phyloP scores from a whole-genome alignment of 805 yeast species.

The Pichia deserticola region DNA sequence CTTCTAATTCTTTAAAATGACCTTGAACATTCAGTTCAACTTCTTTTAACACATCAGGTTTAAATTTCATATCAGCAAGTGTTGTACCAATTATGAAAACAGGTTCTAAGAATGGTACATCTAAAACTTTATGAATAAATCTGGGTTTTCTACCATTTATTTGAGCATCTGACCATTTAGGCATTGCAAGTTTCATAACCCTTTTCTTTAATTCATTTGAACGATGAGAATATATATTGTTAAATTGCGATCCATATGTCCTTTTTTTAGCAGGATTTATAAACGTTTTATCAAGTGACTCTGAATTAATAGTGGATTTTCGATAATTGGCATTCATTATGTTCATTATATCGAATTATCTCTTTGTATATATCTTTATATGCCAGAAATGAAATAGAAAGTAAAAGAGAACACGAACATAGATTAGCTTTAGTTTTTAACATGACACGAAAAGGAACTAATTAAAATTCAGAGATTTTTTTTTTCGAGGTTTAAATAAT shows the following conservation, averaged over 20 bases:
- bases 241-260: slow-evolving; percentile 50
- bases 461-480: no score
- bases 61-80: slow-evolving; percentile 73
- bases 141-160: slow-evolving; percentile 26
- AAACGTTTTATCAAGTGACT: slow-evolving; percentile 14
- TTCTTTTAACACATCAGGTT: slow-evolving; percentile 79
- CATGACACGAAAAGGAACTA: no score
- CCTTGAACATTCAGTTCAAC: slow-evolving; percentile 56
- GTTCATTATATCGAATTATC: not conserved
- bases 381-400: not conserved
- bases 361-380: no score
- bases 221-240: slow-evolving; percentile 47
- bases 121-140: slow-evolving; percentile 46
- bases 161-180: slow-evolving; percentile 35
- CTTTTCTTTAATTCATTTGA: slow-evolving; percentile 40
- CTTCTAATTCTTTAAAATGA: slow-evolving; percentile 30
- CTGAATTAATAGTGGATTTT: not conserved
- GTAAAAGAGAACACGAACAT: no score
- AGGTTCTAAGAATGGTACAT: slow-evolving; percentile 51
- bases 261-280: slow-evolving; percentile 23
- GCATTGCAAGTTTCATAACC: slow-evolving; percentile 36
- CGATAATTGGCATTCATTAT: not conserved
- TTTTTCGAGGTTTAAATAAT: no score
- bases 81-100: slow-evolving; percentile 87
- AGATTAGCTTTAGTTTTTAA: no score